Evolutionary conservation across 2,329 filamentous ascomycete genomes (phyloP).

Genomic region (Fusarium devonianum): DNA sequence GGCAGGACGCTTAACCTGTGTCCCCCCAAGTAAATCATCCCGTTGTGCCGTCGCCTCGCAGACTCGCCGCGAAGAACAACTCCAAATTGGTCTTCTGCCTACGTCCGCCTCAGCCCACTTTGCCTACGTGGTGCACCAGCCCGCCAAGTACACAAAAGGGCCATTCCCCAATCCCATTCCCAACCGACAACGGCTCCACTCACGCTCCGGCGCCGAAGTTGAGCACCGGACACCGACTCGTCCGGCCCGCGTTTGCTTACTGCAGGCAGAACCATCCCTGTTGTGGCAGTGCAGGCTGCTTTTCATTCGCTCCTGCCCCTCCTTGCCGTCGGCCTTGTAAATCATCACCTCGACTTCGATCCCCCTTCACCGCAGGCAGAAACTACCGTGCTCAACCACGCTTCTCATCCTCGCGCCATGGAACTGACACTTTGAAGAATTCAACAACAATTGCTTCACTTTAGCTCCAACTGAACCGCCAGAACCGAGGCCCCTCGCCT

Average conservation of each 20-base stretch:
- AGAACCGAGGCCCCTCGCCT: constrained; percentile 36
- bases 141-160: constrained; percentile 19
- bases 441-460: constrained; percentile 30
- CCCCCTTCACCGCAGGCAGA: constrained; percentile 31
- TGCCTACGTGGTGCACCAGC: constrained; percentile 26
- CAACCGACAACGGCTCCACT: constrained; percentile 20
- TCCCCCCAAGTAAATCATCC: no score
- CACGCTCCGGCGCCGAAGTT: constrained; percentile 26
- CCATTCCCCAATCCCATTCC: no score
- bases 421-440: constrained; percentile 29
- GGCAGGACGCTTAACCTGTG: no score
- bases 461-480: constrained; percentile 17
- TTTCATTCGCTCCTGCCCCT: constrained; percentile 16
- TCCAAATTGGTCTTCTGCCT: constrained; percentile 11
- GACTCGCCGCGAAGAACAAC: no score
- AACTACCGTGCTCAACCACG: constrained; percentile 41
- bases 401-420: constrained; percentile 33
- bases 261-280: constrained; percentile 21
- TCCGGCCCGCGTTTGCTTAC: constrained; percentile 22
- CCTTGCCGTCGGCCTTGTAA: constrained; percentile 31
- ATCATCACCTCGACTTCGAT: constrained; percentile 29
- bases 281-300: constrained; percentile 34
- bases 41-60: no score
- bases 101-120: constrained; percentile 26
- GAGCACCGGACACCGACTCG: constrained; percentile 17